A percentile compares a stretch with the other conserved stretches of the same genome.
phyloP scores from a whole-genome alignment of 2,329 filamentous ascomycete species.

The Scorias spongiosa region DNA sequence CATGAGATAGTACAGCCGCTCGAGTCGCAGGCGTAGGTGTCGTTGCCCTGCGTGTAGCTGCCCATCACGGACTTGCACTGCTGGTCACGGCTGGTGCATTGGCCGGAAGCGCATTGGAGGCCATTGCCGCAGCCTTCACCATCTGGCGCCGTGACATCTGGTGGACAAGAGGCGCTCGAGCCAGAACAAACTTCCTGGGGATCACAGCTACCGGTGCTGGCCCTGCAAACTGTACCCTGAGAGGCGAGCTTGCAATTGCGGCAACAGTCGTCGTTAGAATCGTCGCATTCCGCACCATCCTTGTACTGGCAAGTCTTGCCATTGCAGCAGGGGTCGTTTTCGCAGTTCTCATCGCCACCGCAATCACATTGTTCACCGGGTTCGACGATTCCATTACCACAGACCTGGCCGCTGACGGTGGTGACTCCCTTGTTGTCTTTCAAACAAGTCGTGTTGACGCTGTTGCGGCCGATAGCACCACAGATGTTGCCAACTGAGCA shows the following conservation, averaged over 20 bases:
- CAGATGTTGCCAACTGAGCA: slow-evolving; percentile 93
- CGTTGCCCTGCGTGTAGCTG: slow-evolving; percentile 53
- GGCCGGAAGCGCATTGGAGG: slow-evolving; percentile 73
- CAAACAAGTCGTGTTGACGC: slow-evolving; percentile 62
- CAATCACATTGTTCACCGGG: slow-evolving; percentile 91
- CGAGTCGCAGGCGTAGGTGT: slow-evolving; percentile 64
- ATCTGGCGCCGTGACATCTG: slow-evolving; percentile 53
- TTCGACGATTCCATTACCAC: slow-evolving; percentile 95
- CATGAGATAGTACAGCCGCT: slow-evolving; percentile 65
- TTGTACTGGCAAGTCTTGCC: slow-evolving; percentile 75
- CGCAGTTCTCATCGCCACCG: slow-evolving; percentile 59
- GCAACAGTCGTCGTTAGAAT: slow-evolving; percentile 77
- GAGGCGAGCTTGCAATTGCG: slow-evolving; percentile 52
- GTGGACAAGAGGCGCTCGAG: slow-evolving; percentile 54
- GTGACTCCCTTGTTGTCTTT: slow-evolving; percentile 72
- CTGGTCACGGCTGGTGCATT: slow-evolving; percentile 81
- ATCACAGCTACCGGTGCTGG: slow-evolving; percentile 68
- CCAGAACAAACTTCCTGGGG: slow-evolving; percentile 73
- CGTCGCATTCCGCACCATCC: slow-evolving; percentile 58
- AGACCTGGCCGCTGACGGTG: slow-evolving; percentile 69
- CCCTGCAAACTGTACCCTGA: slow-evolving; percentile 60
- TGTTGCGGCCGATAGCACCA: slow-evolving; percentile 62
- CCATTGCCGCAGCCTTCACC: slow-evolving; percentile 56
- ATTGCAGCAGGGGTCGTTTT: slow-evolving; percentile 67
- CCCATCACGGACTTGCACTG: slow-evolving; percentile 83